Percentiles rank a stretch among this genome's conserved stretches.
Evolutionary conservation across 176 grass and related monocot genomes (phyloP).

Genomic region (Tillandsia fasciculata): DNA sequence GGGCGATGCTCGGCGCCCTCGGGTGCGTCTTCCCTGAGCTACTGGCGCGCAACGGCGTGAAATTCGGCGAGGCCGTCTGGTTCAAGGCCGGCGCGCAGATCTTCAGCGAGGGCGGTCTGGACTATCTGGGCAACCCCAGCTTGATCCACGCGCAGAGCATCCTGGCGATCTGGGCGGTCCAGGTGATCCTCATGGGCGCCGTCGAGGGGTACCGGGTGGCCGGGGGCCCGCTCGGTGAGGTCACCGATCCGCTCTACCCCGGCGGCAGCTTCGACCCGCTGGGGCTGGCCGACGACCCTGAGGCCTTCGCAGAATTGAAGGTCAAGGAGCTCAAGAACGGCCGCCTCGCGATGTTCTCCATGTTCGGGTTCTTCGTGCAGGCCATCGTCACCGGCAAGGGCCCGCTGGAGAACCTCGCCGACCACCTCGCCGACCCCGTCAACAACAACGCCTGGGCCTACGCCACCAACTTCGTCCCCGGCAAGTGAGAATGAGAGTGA

Average conservation of each 20-base stretch:
- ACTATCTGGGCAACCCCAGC: too few species aligned
- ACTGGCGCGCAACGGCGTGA: too few species aligned
- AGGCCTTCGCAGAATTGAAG: neutral
- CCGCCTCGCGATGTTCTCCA: neutral
- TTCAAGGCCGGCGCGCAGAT: too few species aligned
- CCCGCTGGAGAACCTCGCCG: neutral
- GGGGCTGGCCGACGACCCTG: neutral
- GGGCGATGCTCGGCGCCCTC: too few species aligned
- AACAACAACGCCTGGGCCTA: neutral
- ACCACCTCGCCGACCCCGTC: neutral
- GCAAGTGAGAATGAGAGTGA: neutral
- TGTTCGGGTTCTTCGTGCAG: neutral
- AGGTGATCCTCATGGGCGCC: neutral
- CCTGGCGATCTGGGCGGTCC: neutral
- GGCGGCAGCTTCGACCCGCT: neutral
- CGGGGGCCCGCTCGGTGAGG: neutral
- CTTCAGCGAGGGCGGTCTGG: too few species aligned
- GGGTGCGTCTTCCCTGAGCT: too few species aligned
- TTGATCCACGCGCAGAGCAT: too few species aligned
- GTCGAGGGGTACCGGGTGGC: neutral
- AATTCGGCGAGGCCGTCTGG: too few species aligned
- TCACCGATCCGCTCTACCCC: neutral
- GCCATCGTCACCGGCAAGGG: neutral
- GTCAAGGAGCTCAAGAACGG: neutral
- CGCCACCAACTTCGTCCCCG: slow-evolving; percentile 1